These are phyloP conservation scores for Prunella vulgaris DNA, from an alignment of 257 asterid genomes.

Conservation along the genomic window DNA sequence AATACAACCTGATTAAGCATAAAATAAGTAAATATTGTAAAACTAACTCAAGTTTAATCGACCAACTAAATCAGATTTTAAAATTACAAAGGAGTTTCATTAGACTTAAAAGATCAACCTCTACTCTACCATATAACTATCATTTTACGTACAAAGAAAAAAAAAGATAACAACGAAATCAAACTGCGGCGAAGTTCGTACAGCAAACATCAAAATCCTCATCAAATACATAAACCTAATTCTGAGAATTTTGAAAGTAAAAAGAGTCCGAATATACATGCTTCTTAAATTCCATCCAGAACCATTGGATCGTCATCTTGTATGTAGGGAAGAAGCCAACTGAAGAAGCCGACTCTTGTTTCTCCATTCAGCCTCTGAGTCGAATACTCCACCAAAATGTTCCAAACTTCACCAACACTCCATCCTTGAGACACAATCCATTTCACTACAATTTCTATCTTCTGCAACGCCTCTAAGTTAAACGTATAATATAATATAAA, in stretches of 20 bases:
- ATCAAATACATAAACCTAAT: neutral
- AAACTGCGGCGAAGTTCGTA: neutral
- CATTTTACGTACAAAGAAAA: neutral
- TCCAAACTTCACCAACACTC: constrained; percentile 93
- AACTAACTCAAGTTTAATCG: neutral
- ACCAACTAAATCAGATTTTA: neutral
- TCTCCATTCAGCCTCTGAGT: constrained; percentile 43
- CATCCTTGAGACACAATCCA: constrained; percentile 71
- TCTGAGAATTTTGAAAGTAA: neutral
- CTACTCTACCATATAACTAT: neutral
- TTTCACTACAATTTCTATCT: constrained; percentile 37
- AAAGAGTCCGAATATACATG: neutral
- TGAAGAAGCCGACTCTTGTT: constrained; percentile 48
- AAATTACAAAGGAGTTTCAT: neutral
- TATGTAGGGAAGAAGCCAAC: constrained; percentile 73
- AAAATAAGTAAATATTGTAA: neutral
- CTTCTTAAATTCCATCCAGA: constrained; percentile 10
- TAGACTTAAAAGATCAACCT: neutral
- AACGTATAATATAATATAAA: constrained; percentile 66
- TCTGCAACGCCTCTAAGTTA: constrained; percentile 43
- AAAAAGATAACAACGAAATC: no score
- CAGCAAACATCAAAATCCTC: neutral
- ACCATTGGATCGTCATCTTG: constrained; percentile 30
- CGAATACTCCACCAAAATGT: constrained; percentile 61
- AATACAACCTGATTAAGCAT: neutral